A percentile compares a stretch with the other conserved stretches of the same genome.
These are phyloP conservation scores for Populus euphratica DNA, from an alignment of 345 rosid genomes.

Conservation along the genomic window DNA sequence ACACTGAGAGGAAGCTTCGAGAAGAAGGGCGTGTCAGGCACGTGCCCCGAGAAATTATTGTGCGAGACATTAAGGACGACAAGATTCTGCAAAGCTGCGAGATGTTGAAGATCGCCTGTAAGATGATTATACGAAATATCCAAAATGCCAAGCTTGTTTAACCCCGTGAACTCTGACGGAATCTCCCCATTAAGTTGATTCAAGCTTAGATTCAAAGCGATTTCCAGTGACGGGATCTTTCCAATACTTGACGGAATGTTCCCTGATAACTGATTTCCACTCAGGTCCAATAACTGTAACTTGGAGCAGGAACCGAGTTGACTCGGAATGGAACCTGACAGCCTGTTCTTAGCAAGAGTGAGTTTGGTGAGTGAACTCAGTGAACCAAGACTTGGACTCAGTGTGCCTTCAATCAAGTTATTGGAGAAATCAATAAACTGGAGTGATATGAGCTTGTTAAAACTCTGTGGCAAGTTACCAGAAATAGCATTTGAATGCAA, in stretches of 20 bases:
- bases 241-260: slow-evolving; percentile 61
- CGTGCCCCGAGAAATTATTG: slow-evolving; percentile 71
- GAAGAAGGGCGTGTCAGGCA: slow-evolving; percentile 80
- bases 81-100: slow-evolving; percentile 67
- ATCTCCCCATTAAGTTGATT: slow-evolving; percentile 57
- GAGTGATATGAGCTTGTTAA: slow-evolving; percentile 44
- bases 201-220: slow-evolving; percentile 77
- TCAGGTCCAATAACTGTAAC: slow-evolving; percentile 71
- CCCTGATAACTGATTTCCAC: slow-evolving; percentile 58
- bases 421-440: slow-evolving; percentile 66
- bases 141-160: slow-evolving; percentile 60
- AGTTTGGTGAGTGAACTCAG: slow-evolving; percentile 68
- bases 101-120: slow-evolving; percentile 52
- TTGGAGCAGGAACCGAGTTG: slow-evolving; percentile 62
- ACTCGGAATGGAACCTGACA: slow-evolving; percentile 64
- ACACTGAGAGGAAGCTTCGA: slow-evolving; percentile 67
- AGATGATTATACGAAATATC: slow-evolving; percentile 76
- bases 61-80: slow-evolving; percentile 80
- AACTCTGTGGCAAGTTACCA: slow-evolving; percentile 53
- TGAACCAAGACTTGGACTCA: slow-evolving; percentile 56
- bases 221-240: slow-evolving; percentile 61
- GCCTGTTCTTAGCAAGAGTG: slow-evolving; percentile 50
- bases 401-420: slow-evolving; percentile 49
- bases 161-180: slow-evolving; percentile 51
- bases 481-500: slow-evolving; percentile 68